Evolutionary conservation across 352 stramenopile species (phyloP), one percentile per base, ranked within the genome.

Genomic region (Phytopythium oedochilum): DNA sequence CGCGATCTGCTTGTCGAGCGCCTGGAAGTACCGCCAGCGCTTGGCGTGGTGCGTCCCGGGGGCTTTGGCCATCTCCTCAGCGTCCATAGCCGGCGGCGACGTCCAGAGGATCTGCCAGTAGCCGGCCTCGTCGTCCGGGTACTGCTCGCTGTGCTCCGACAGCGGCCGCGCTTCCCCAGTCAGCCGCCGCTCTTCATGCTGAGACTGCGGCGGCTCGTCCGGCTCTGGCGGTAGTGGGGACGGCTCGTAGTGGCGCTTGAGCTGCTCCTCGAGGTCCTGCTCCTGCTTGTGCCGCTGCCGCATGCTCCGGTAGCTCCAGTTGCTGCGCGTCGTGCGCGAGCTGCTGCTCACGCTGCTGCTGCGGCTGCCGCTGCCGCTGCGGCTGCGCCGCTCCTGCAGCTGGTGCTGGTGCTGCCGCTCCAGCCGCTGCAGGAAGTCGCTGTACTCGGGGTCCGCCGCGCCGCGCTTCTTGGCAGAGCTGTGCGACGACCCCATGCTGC

Each of bases 271-370:
- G 10, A 48, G 42, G 23, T 48, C 42, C 42, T 48, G 42, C 42
- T 48, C 42, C 42, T 48, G 20, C 42, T 29, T 28, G 42, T 48
- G 42, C 2, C 22, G 3, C 8, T 18, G 42, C 1, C 42, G 42
- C 42, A 48, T 48, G 42, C 42, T 48, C 9, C 42, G 42, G 42
- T 48, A 48, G 42, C 42, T 48, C 42, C 42, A 48, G 22, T 26
- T 48, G 42, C 42, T 26, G 15, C 22, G 22, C 22, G 42, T 29
- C 42, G 42, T 48, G 42, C 34, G 34, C 34, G 20, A n/a, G n/a
- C n/a, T 48, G 42, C 42, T 31, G 42, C 42, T 29, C 22, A 20
- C 22, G 42, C 42, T 48, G 42, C 42, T 31, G n/a, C n/a, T n/a
- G n/a, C n/a, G n/a, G n/a, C 3, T 18, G 42, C n/a, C n/a, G 22